Evolutionary conservation across 768 basidiomycete genomes (phyloP), one percentile per base, ranked within the genome.

Genomic region (Epithele typhae): DNA sequence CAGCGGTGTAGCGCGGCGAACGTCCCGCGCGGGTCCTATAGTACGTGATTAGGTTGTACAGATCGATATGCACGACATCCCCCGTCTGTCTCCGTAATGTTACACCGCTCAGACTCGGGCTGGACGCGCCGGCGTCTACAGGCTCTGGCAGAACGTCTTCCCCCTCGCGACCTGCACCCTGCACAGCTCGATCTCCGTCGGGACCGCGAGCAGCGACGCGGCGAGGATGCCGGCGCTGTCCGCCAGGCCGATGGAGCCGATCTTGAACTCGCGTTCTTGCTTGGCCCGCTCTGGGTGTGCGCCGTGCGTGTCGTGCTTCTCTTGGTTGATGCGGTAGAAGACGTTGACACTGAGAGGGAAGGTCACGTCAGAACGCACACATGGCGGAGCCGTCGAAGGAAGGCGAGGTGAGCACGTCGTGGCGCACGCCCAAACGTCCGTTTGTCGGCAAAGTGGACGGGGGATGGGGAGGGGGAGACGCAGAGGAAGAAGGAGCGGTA

Each of bases 241-340:
- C 5, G 89, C 74, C 49, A 93, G 84, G 1, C 92, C 92, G 37
- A 95, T 83, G 3, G 87, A 87, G 5, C 91, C 91, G 44, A 95
- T 94, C 73, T 82, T 83, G 68, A 92, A 93, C 67, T 93, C 92
- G 37, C 82, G 76, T 59, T 87, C 87, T 62, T 92, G 89, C 59
- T 77, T 74, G 22, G 75, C 71, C 32, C 79, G 74, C 59, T 86
- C 85, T 32, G 69, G 58, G 51, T 82, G 76, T 74, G 68, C 41
- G 64, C 40, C 65, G 15, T 68, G 64, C 23, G 68, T 63, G 49
- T 78, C 72, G 5, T 73, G 76, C 3, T 69, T 72, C 54, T 87
- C 87, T 53, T 87, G 87, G 46, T 89, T 92, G 46, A 93, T 73
- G 34, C 77, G 81, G 64, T 87, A 90, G 64, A 87, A 94, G 9